Conservation (phyloP, 345 rosid genomes). For the Euphorbia lathyris region DNA sequence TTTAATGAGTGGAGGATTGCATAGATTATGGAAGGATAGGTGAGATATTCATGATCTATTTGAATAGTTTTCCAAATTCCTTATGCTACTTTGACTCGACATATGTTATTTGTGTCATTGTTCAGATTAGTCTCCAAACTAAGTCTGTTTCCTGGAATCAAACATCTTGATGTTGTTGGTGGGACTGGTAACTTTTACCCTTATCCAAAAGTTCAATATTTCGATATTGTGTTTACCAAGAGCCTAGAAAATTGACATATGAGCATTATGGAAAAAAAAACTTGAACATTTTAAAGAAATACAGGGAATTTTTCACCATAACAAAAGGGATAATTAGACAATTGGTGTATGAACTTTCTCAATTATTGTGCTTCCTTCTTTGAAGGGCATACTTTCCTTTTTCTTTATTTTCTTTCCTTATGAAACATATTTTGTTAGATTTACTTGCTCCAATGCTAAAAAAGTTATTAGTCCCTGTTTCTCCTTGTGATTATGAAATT, state of each 20-base stretch:
- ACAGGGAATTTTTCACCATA: neutral
- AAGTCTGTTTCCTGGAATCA: conserved; percentile 90
- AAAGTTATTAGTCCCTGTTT: too few species aligned
- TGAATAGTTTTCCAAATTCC: conserved; percentile 7
- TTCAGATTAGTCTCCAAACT: conserved; percentile 77
- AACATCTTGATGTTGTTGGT: conserved; percentile 98
- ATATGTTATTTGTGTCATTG: conserved; percentile 10
- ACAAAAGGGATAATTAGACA: neutral
- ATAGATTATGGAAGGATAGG: conserved; percentile 97
- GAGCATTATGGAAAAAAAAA: neutral
- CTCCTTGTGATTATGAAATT: too few species aligned
- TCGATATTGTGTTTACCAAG: neutral
- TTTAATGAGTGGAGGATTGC: conserved; percentile 91
- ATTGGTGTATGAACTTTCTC: neutral
- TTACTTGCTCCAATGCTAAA: too few species aligned
- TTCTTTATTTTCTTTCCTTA: too few species aligned
- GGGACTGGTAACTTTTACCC: conserved; percentile 59
- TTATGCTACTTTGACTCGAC: conserved; percentile 6
- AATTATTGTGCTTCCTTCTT: neutral
- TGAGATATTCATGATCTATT: conserved; percentile 19
- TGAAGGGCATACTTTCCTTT: too few species aligned
- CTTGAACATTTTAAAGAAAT: neutral
- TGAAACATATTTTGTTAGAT: too few species aligned
- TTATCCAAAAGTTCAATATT: neutral
- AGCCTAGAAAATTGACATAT: neutral